These are phyloP conservation scores for Orbilia ellipsospora DNA, from an alignment of 2,329 filamentous ascomycete genomes.

Conservation along the genomic window DNA sequence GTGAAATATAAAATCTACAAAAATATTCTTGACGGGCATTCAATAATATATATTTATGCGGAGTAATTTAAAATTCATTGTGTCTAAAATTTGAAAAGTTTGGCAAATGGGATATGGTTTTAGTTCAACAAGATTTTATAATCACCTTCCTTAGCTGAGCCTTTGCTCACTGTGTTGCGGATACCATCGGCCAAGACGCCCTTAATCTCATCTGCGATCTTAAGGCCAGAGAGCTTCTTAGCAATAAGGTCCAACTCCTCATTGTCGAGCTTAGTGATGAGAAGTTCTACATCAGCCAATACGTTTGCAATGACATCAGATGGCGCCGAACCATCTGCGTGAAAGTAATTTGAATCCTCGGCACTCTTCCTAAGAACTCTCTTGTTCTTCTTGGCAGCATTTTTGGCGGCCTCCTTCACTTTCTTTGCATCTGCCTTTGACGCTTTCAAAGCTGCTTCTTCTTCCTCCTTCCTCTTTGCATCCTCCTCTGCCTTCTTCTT, in stretches of 20 bases:
- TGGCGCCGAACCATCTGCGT: constrained; percentile 74
- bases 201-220: constrained; percentile 86
- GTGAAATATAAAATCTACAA: no score
- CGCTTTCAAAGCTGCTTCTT: constrained; percentile 85
- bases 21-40: no score
- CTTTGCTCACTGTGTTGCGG: constrained; percentile 79
- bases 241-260: constrained; percentile 90
- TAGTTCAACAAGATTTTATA: constrained; percentile 70
- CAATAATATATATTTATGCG: no score
- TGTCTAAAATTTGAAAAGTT: no score
- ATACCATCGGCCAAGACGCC: constrained; percentile 81
- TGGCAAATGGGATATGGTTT: no score
- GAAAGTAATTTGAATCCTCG: constrained; percentile 99
- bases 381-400: constrained; percentile 99
- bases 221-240: constrained; percentile 79
- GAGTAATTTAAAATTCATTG: no score
- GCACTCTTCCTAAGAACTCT: constrained; percentile 91
- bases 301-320: constrained; percentile 82
- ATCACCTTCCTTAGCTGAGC: constrained; percentile 87
- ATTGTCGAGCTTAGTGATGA: constrained; percentile 87
- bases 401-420: constrained; percentile 98
- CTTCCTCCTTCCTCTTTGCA: constrained; percentile 80
- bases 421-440: constrained; percentile 89
- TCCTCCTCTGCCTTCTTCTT: constrained; percentile 84
- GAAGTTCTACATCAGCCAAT: constrained; percentile 82